Conservation (phyloP, 495 filamentous ascomycete genomes). For the Hypoxylon subgilvum region DNA sequence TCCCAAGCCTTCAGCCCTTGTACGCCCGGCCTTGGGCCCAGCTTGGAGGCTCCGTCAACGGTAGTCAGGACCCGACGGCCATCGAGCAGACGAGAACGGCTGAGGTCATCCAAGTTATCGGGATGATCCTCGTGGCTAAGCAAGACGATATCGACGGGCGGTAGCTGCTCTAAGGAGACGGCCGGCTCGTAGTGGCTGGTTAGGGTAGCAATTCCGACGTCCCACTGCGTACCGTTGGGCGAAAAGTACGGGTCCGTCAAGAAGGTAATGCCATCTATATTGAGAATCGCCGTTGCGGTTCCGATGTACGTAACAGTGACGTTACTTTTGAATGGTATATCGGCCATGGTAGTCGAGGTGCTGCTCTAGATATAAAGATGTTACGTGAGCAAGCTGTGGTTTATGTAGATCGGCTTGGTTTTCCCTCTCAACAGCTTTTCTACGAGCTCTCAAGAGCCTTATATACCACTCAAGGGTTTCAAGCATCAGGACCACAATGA, state of each 20-base stretch:
- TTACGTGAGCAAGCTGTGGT: too few species aligned
- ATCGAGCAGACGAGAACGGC: slow-evolving; percentile 49
- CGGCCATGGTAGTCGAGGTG: slow-evolving; percentile 2
- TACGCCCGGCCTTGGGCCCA: slow-evolving; percentile 53
- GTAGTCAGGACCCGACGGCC: slow-evolving; percentile 60
- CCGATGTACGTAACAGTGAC: slow-evolving; percentile 55
- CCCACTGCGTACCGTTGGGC: slow-evolving; percentile 49
- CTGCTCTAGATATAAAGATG: neutral
- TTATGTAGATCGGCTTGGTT: too few species aligned
- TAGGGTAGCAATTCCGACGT: slow-evolving; percentile 39
- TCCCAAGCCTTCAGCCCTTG: slow-evolving; percentile 49
- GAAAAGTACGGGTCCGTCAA: slow-evolving; percentile 64
- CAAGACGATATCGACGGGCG: slow-evolving; percentile 58
- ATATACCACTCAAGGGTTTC: too few species aligned
- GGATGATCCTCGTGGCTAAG: slow-evolving; percentile 63
- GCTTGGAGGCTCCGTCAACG: slow-evolving; percentile 54
- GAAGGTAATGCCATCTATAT: slow-evolving; percentile 54
- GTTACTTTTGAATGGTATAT: slow-evolving; percentile 15
- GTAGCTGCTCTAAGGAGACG: slow-evolving; percentile 47
- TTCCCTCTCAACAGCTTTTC: too few species aligned
- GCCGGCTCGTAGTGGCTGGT: slow-evolving; percentile 46
- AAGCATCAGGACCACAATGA: too few species aligned
- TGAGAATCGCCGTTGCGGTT: slow-evolving; percentile 59
- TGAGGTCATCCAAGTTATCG: slow-evolving; percentile 58
- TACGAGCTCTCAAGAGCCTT: too few species aligned